These are phyloP conservation scores for Nicotiana benthamiana DNA, from an alignment of 257 asterid species.

Conservation along the genomic window DNA sequence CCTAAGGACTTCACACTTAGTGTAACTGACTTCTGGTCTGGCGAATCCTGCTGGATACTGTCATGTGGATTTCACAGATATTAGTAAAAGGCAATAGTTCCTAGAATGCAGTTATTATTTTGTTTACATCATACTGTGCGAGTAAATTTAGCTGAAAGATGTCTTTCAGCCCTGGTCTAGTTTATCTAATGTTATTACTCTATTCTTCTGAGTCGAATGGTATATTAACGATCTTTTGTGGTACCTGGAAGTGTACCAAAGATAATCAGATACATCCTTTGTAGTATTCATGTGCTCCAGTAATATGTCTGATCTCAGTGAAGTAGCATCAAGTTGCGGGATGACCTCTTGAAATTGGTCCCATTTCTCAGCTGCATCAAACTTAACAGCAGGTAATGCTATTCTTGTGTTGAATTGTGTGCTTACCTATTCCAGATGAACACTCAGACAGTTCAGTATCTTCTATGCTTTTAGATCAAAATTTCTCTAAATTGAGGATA, in stretches of 20 bases:
- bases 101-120: background rate
- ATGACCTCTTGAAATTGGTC: conserved; percentile 43
- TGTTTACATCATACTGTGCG: background rate
- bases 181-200: background rate
- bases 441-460: background rate
- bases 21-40: conserved; percentile 18
- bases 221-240: background rate
- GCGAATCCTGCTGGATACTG: conserved; percentile 35
- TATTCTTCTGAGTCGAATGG: background rate
- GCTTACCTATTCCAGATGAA: conserved; percentile 35
- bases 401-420: conserved; percentile 42
- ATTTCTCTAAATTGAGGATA: background rate
- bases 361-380: conserved; percentile 48
- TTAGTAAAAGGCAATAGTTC: conserved; percentile 11
- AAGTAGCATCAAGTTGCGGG: conserved; percentile 35
- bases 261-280: conserved; percentile 69
- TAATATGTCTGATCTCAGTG: conserved; percentile 36
- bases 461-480: background rate
- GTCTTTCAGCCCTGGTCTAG: background rate
- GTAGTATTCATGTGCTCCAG: conserved; percentile 77
- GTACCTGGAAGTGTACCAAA: conserved; percentile 81
- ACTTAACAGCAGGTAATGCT: conserved; percentile 25
- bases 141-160: background rate
- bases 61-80: conserved; percentile 8
- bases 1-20: conserved; percentile 56